phyloP scores from a whole-genome alignment of 148 eudicot species.

The Persicaria tinctoria region DNA sequence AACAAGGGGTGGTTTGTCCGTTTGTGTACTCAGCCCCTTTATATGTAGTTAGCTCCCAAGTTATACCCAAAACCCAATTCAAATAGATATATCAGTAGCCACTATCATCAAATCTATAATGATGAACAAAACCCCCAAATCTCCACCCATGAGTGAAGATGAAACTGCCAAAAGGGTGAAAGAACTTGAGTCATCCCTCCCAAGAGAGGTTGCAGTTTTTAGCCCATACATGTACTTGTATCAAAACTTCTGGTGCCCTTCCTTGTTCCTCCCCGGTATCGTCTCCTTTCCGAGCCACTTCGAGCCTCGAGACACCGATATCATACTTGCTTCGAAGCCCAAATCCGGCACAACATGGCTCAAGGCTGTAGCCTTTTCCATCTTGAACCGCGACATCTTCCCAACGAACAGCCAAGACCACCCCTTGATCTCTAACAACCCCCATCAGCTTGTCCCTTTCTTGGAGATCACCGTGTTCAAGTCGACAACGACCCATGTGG shows the following conservation, averaged over 20 bases:
- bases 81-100: too few species aligned
- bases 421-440: constrained; percentile 20
- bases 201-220: too few species aligned
- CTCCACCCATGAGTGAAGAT: too few species aligned
- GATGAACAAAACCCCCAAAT: too few species aligned
- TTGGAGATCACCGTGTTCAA: constrained; percentile 18
- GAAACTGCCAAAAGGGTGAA: too few species aligned
- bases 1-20: too few species aligned
- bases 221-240: constrained; percentile 29
- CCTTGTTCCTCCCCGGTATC: constrained; percentile 28
- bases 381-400: constrained; percentile 14
- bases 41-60: too few species aligned
- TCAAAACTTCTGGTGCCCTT: constrained; percentile 46
- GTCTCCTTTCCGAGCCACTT: constrained; percentile 25
- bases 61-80: too few species aligned
- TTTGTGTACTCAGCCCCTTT: neutral
- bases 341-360: constrained; percentile 47
- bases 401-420: neutral
- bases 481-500: constrained; percentile 4
- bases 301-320: constrained; percentile 32
- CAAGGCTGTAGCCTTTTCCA: constrained; percentile 22
- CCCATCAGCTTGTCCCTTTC: constrained; percentile 26
- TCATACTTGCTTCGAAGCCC: constrained; percentile 39
- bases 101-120: too few species aligned
- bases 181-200: too few species aligned